These are phyloP conservation scores for Fusarium verrucosum DNA, from an alignment of 2,329 filamentous ascomycete species.

Conservation along the genomic window DNA sequence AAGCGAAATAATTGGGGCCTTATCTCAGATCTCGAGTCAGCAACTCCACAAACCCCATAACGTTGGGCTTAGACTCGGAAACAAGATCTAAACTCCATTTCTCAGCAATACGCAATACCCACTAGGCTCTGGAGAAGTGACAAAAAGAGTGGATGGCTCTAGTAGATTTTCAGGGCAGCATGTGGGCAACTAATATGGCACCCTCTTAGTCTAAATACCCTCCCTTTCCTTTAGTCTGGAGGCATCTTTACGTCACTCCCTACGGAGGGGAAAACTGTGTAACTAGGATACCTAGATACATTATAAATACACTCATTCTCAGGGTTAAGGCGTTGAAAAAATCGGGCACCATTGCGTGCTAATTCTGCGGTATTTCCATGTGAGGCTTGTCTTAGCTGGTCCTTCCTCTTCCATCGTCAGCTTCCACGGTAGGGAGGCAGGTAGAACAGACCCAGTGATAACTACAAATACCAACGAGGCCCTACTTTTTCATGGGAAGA, in stretches of 20 bases:
- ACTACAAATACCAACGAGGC: conserved; percentile 9
- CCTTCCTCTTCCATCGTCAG: conserved; percentile 3
- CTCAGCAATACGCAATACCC: conserved; percentile 20
- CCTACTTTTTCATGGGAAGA: neutral
- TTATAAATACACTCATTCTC: conserved; percentile 27
- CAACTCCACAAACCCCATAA: conserved; percentile 24
- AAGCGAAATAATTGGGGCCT: conserved; percentile 17
- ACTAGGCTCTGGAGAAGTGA: conserved; percentile 11
- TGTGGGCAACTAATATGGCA: conserved; percentile 8
- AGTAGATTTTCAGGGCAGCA: neutral
- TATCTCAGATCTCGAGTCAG: conserved; percentile 32
- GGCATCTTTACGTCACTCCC: conserved; percentile 26
- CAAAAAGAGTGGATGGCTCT: conserved; percentile 5
- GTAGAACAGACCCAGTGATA: conserved; percentile 12
- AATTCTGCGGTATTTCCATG: neutral
- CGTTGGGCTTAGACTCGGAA: conserved; percentile 25
- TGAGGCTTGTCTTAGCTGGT: conserved; percentile 16
- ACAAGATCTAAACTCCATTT: conserved; percentile 37
- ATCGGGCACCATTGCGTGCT: neutral
- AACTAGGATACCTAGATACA: neutral
- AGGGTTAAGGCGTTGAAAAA: neutral
- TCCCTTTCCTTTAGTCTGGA: conserved; percentile 13
- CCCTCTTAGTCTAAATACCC: conserved; percentile 8
- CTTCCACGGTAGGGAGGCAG: no score
- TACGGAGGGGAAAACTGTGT: conserved; percentile 11